Percentiles rank a stretch among this genome's conserved stretches.
Conservation (phyloP, 2,329 filamentous ascomycete genomes). For the Penicillium freii region DNA sequence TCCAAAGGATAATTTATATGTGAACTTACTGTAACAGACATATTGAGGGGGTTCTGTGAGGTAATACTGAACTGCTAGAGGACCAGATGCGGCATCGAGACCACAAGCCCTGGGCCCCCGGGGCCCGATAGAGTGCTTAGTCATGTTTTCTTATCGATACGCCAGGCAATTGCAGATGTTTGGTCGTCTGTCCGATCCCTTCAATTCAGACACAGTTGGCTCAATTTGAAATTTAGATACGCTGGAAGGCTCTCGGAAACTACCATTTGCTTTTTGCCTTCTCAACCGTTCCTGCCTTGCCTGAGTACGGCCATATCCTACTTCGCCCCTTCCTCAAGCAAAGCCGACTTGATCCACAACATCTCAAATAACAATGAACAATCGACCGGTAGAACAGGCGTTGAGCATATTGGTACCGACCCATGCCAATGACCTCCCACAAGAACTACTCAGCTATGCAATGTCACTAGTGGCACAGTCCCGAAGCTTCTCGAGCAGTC, state of each 20-base stretch:
- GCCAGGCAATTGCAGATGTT: slow-evolving; percentile 4
- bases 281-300: too few relatives aligned
- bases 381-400: slow-evolving; percentile 69
- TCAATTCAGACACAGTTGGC: background rate
- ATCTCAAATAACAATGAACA: slow-evolving; percentile 56
- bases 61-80: background rate
- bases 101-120: background rate
- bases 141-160: slow-evolving; percentile 16
- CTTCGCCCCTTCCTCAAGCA: background rate
- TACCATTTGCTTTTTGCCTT: background rate
- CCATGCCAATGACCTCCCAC: slow-evolving; percentile 64
- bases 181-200: slow-evolving; percentile 1
- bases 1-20: too few relatives aligned
- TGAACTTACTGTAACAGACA: slow-evolving; percentile 37
- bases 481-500: slow-evolving; percentile 68
- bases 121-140: slow-evolving; percentile 15
- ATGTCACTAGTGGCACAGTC: slow-evolving; percentile 76
- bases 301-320: background rate
- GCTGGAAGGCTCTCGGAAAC: background rate
- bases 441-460: slow-evolving; percentile 68
- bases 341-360: background rate
- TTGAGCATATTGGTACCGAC: slow-evolving; percentile 73
- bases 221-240: background rate
- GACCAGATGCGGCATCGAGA: slow-evolving; percentile 9
- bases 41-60: slow-evolving; percentile 9